Percentiles rank a stretch among this genome's conserved stretches.
Evolutionary conservation across 352 stramenopile genomes (phyloP).

Genomic region (Phytopythium montanum): DNA sequence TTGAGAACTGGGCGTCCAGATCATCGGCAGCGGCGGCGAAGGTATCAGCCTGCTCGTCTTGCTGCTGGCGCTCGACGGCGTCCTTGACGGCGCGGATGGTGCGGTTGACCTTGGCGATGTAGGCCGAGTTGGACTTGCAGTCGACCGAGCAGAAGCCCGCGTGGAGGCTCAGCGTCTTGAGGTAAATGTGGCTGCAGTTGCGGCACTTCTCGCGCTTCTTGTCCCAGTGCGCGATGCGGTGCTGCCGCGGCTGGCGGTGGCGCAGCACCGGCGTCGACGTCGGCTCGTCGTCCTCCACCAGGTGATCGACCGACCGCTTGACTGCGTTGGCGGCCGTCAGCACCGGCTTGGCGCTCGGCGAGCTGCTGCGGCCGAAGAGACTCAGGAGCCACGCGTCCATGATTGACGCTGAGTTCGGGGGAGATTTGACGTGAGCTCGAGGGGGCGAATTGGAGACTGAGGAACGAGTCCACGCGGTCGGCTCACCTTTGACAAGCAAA

Average conservation of each 20-base stretch:
- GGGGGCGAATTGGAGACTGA: constrained; percentile 4
- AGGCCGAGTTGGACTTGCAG: constrained; percentile 85
- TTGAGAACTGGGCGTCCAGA: not conserved
- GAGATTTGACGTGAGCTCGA: not conserved
- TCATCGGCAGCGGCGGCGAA: constrained; percentile 1
- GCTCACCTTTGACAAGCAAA: constrained; percentile 1
- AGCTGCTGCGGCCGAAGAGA: constrained; percentile 2
- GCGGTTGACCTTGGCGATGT: constrained; percentile 81
- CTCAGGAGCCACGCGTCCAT: constrained; percentile 42
- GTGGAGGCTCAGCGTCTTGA: constrained; percentile 80
- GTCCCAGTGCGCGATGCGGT: constrained; percentile 80
- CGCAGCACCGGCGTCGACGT: not conserved
- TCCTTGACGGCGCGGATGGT: constrained; percentile 76
- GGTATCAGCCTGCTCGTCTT: constrained; percentile 22
- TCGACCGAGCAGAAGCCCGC: constrained; percentile 82
- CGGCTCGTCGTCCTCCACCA: too few relatives aligned
- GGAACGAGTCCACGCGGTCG: not conserved
- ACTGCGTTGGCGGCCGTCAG: too few relatives aligned
- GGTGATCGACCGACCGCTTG: too few relatives aligned
- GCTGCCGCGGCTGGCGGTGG: constrained; percentile 6
- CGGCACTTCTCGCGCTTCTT: constrained; percentile 82
- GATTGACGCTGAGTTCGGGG: not conserved
- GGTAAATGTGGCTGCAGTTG: constrained; percentile 85
- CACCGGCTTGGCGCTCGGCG: constrained; percentile 16
- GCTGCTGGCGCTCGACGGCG: constrained; percentile 49